A percentile compares a stretch with the other conserved stretches of the same genome.
These are phyloP conservation scores for Rosa rugosa DNA, from an alignment of 306 rosid species.

Conservation along the genomic window DNA sequence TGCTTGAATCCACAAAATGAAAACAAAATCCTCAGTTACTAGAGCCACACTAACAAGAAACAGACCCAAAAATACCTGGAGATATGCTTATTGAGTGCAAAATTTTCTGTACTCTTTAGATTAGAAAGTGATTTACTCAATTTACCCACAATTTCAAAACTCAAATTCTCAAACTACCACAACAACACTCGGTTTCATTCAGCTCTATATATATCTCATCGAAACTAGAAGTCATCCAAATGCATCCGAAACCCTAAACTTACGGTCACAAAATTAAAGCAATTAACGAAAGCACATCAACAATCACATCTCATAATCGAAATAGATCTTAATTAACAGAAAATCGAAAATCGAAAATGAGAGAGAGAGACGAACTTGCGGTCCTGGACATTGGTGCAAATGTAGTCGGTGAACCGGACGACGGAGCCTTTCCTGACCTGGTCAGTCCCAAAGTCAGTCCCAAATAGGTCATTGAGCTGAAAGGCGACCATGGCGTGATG, in stretches of 20 bases:
- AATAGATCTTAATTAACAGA: not conserved
- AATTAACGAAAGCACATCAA: constrained; percentile 1
- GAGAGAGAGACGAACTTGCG: constrained; percentile 61
- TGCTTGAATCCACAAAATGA: not conserved
- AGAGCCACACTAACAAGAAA: not conserved
- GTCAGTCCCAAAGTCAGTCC: constrained; percentile 49
- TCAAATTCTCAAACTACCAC: not conserved
- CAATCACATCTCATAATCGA: not conserved
- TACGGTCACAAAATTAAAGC: not conserved
- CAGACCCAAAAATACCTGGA: not conserved
- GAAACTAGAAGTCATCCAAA: not conserved
- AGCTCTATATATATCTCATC: not conserved
- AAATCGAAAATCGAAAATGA: not conserved
- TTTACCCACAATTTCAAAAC: not conserved
- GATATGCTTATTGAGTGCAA: not conserved
- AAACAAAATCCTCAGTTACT: not conserved
- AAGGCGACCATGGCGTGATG: constrained; percentile 77
- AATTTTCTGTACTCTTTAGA: not conserved
- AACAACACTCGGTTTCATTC: not conserved
- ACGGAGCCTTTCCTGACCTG: constrained; percentile 71
- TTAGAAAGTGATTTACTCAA: not conserved
- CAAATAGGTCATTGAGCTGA: constrained; percentile 70
- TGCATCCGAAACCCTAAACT: not conserved
- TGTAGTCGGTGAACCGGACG: constrained; percentile 81
- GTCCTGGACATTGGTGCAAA: constrained; percentile 53